These are phyloP conservation scores for Aspergillus campestris DNA, from an alignment of 495 filamentous ascomycete genomes.

Conservation along the genomic window DNA sequence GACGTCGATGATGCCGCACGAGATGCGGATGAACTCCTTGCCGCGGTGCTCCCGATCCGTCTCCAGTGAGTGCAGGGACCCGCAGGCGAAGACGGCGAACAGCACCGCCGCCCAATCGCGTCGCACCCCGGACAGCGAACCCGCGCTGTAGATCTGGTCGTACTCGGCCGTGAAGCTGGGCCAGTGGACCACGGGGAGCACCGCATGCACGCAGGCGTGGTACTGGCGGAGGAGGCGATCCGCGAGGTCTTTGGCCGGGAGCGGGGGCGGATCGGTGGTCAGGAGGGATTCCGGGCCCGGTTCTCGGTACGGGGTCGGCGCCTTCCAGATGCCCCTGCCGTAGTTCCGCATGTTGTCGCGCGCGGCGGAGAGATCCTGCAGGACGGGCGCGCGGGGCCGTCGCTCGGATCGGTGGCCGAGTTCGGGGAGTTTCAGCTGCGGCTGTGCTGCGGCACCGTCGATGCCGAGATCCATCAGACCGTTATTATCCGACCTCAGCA, in stretches of 20 bases:
- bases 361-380: conserved; percentile 63
- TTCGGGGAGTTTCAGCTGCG: conserved; percentile 61
- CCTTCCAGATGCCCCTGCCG: conserved; percentile 72
- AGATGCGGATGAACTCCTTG: conserved; percentile 61
- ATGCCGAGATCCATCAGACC: conserved; percentile 51
- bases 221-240: conserved; percentile 73
- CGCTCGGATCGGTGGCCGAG: conserved; percentile 55
- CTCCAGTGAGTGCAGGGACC: conserved; percentile 66
- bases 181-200: conserved; percentile 86
- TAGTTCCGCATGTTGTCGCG: conserved; percentile 66
- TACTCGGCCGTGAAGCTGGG: conserved; percentile 69
- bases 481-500: conserved; percentile 24
- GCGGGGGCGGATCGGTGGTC: conserved; percentile 47
- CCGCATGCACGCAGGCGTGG: conserved; percentile 64
- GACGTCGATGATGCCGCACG: conserved; percentile 62
- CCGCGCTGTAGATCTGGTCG: conserved; percentile 64
- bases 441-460: conserved; percentile 42
- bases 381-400: conserved; percentile 47
- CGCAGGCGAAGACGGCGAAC: conserved; percentile 78
- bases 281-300: conserved; percentile 41
- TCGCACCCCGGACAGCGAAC: conserved; percentile 53
- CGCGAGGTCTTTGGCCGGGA: conserved; percentile 64
- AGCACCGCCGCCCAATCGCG: conserved; percentile 74
- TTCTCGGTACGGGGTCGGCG: conserved; percentile 63
- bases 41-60: conserved; percentile 51